These are phyloP conservation scores for Globisporangium parvum DNA, from an alignment of 352 stramenopile species.

Conservation along the genomic window DNA sequence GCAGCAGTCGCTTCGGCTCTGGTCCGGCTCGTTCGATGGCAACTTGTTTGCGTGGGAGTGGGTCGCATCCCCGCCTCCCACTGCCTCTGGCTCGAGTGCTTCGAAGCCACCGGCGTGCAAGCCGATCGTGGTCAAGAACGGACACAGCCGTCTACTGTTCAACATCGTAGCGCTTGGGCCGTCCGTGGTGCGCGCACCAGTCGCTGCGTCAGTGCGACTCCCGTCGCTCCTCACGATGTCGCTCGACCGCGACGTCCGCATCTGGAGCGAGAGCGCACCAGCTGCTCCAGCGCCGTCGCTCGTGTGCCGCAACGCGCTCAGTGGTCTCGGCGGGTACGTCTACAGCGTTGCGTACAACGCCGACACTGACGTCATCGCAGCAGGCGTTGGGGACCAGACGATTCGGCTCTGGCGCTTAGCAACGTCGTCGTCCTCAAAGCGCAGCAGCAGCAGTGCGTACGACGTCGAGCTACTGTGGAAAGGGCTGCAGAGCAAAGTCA, in stretches of 20 bases:
- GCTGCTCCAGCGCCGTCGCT: conserved; percentile 13
- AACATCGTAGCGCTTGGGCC: conserved; percentile 33
- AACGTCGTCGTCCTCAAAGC: conserved; percentile 10
- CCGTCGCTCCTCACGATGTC: conserved; percentile 51
- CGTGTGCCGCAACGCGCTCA: conserved; percentile 33
- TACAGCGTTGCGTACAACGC: conserved; percentile 46
- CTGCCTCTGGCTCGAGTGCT: conserved; percentile 9
- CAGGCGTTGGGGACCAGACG: conserved; percentile 64
- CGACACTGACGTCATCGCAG: conserved; percentile 25
- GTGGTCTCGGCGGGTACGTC: conserved; percentile 52
- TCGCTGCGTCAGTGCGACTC: neutral
- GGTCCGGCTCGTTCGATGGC: conserved; percentile 67
- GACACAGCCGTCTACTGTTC: conserved; percentile 61
- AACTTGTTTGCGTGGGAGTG: conserved; percentile 63
- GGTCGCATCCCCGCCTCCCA: conserved; percentile 8
- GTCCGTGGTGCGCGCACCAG: neutral
- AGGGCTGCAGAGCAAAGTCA: conserved; percentile 72
- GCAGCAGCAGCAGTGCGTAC: conserved; percentile 12
- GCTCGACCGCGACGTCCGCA: conserved; percentile 55
- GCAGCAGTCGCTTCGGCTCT: conserved; percentile 26
- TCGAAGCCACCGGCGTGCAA: conserved; percentile 20
- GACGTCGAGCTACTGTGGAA: conserved; percentile 63
- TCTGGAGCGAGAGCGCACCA: conserved; percentile 38
- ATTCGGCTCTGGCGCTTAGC: conserved; percentile 57
- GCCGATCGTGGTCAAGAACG: conserved; percentile 47